Evolutionary conservation across 1,284 basidiomycete species (phyloP), one percentile per base, ranked within the genome.

Genomic region (Austropuccinia psidii): DNA sequence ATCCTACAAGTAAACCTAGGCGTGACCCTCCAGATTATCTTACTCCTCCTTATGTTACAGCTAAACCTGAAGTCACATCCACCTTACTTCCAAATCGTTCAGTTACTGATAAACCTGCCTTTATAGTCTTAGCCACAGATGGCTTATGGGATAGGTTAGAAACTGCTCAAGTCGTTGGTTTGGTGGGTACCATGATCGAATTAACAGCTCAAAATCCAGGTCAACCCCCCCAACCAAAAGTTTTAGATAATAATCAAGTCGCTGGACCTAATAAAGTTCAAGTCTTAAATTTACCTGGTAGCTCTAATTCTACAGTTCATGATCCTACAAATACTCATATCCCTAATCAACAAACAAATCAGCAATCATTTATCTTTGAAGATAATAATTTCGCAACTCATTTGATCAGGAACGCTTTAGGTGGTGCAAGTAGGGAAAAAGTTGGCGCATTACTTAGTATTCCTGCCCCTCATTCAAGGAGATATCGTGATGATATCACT

Each of bases 61-160:
- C 95, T 3, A 85, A 85, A 24, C 96, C 96, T 0, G 93, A 91
- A 70, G 87, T 97, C n/a, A 90, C 89, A 39, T 82, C 80, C 1
- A 81, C 80, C 21, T 76, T 82, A 37, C 78, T 86, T 11, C 68
- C 68, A 24, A 70, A 37, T 21, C 39, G 29, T 29, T 27, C 17
- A 9, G 39, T 45, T 15, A 70, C 68, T 33, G 35, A 29, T 35
- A 73, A 80, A 47, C 82, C 83, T 31, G 86, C 86, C 65, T 93
- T 94, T 80, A 79, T 96, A 72, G 88, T 96, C 50, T 86, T 96
- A 76, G 93, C 93, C 0, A 95, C 93, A 0, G 93, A 96, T 78
- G 94, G 94, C 17, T 85, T 98, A 64, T 98, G 94, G 92, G 96
- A 99, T 82, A 85, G 90, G 77, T 85, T 98, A 70, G 89, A 90